Percentiles rank a stretch among this genome's conserved stretches.
Evolutionary conservation across 495 filamentous ascomycete species (phyloP).

Genomic region (Hyaloscypha bicolor): DNA sequence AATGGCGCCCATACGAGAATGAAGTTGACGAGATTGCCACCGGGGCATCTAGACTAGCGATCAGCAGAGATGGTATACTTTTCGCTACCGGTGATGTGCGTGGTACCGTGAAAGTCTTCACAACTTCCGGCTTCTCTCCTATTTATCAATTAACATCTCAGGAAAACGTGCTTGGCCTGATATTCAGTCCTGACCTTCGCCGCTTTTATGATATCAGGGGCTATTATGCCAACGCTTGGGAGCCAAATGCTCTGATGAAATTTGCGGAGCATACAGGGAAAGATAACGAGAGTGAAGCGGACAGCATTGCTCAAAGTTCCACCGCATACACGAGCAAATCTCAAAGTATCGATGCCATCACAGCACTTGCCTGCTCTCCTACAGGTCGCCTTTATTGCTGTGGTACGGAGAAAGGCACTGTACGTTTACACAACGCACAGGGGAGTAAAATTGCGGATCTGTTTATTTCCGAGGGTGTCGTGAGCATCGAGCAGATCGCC

Average conservation of each 20-base stretch:
- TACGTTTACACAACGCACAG: neutral
- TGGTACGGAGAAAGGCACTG: neutral
- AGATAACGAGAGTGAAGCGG: neutral
- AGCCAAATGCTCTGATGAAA: constrained; percentile 2
- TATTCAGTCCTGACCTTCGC: neutral
- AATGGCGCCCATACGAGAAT: constrained; percentile 31
- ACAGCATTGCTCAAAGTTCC: neutral
- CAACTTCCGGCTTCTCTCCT: constrained; percentile 26
- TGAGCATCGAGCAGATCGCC: neutral
- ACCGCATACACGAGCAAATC: neutral
- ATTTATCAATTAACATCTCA: constrained; percentile 22
- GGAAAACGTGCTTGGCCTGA: neutral
- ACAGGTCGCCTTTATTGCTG: neutral
- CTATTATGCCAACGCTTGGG: neutral
- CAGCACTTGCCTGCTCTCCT: neutral
- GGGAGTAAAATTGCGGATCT: neutral
- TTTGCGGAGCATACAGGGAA: neutral
- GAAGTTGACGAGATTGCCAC: neutral
- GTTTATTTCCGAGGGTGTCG: neutral
- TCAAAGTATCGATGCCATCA: neutral
- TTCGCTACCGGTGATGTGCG: constrained; percentile 33
- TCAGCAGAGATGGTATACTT: constrained; percentile 33
- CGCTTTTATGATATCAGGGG: constrained; percentile 4
- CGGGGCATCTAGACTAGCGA: constrained; percentile 19
- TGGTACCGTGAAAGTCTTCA: constrained; percentile 33